Evolutionary conservation across 2,329 filamentous ascomycete species (phyloP), one percentile per base, ranked within the genome.

Genomic region (Pseudopyrenochaeta lycopersici): DNA sequence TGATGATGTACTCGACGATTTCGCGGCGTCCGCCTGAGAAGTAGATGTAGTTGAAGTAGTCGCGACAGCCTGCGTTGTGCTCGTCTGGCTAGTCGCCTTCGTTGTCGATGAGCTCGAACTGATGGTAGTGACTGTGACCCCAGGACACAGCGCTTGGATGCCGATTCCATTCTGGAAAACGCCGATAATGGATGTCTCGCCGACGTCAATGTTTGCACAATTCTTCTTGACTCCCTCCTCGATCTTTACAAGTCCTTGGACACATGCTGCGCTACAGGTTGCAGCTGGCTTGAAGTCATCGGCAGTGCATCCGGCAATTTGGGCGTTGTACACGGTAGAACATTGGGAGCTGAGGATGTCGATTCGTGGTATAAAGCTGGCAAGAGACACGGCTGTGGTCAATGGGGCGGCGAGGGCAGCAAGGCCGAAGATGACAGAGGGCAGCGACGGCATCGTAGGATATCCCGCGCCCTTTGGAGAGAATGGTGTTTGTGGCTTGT

Each of bases 291-390:
- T 54, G 57, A 81, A 81, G 65, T 82, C 80, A 15, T 56, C 54
- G 10, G 68, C 56, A 0, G 51, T 53, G 63, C 80, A 82, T 32
- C 74, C 76, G 7, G 67, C 45, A 49, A 82, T 80, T 7, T 63
- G 47, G 12, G 69, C 52, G 23, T 65, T 76, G 71, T 82, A 82
- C 23, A 78, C 70, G 7, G 58, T 56, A 36, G 75, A 49, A 60
- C 80, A 82, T 18, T 60, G 46, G 12, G 62, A 33, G 4, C 77
- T 74, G 4, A 81, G 74, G 51, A 75, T 70, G 6, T 73, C 64
- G 58, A 78, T 71, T 32, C 73, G 71, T 17, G 79, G 79, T 1
- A 72, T 73, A 63, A 82, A 82, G 64, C 79, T 77, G 23, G 74
- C 66, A 32, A 82, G 77, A 18, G 75, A 74, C 35, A 80, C 76